A percentile compares a stretch with the other conserved stretches of the same genome.
These are phyloP conservation scores for Boletales sp. DNA, from an alignment of 768 basidiomycete genomes.

Conservation along the genomic window DNA sequence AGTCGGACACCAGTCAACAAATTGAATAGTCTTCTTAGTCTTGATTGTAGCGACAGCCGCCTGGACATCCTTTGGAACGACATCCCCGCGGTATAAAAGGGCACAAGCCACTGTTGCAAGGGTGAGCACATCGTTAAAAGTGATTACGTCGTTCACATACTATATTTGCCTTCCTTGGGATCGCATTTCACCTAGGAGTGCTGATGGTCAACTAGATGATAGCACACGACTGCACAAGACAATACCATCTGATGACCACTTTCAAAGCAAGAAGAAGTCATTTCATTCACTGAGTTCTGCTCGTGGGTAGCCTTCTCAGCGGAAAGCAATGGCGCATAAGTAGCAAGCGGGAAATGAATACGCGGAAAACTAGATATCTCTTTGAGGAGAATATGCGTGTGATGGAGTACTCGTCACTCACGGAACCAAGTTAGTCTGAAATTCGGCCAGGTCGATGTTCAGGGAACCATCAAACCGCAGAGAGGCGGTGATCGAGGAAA, in stretches of 20 bases:
- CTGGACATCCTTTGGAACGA: conserved; percentile 94
- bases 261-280: conserved; percentile 99
- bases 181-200: conserved; percentile 70
- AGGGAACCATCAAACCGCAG: conserved; percentile 96
- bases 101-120: conserved; percentile 75
- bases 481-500: conserved; percentile 96
- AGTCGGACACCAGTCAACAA: conserved; percentile 98
- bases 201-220: conserved; percentile 2
- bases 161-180: conserved; percentile 98
- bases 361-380: conserved; percentile 73
- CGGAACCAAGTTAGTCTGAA: conserved; percentile 99
- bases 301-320: conserved; percentile 94
- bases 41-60: conserved; percentile 92
- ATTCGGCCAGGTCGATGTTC: conserved; percentile 97
- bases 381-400: background rate
- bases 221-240: background rate
- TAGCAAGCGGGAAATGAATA: conserved; percentile 97
- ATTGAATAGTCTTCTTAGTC: conserved; percentile 97
- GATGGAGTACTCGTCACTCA: conserved; percentile 39
- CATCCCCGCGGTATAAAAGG: conserved; percentile 91
- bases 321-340: conserved; percentile 94
- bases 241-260: conserved; percentile 90
- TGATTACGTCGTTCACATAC: conserved; percentile 42
- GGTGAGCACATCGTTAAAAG: conserved; percentile 11
- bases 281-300: conserved; percentile 95